Evolutionary conservation across 2,329 filamentous ascomycete genomes (phyloP).

Genomic region (Tothia fuscella): DNA sequence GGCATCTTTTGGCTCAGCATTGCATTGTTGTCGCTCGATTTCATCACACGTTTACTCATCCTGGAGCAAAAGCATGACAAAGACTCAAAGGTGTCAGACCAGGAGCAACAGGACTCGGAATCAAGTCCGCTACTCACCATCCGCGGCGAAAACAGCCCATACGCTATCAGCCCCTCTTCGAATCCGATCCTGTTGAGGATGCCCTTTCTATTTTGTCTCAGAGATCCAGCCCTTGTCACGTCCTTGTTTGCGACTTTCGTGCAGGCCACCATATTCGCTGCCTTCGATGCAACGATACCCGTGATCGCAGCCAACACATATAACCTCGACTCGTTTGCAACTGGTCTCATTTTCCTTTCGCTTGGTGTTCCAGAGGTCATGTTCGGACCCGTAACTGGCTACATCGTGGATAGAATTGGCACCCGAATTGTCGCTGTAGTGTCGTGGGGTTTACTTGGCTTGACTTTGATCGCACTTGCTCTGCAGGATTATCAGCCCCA

Average conservation of each 20-base stretch:
- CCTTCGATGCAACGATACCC: constrained; percentile 38
- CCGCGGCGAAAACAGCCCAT: constrained; percentile 15
- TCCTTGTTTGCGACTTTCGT: constrained; percentile 28
- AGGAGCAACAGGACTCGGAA: constrained; percentile 16
- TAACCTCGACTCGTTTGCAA: constrained; percentile 30
- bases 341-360: constrained; percentile 35
- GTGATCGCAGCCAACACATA: constrained; percentile 32
- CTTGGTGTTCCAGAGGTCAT: constrained; percentile 33
- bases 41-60: constrained; percentile 46
- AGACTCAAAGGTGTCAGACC: too few relatives aligned
- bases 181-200: constrained; percentile 28
- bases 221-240: constrained; percentile 21
- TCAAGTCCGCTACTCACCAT: constrained; percentile 17
- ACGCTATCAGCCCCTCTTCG: constrained; percentile 32
- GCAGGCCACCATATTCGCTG: constrained; percentile 30
- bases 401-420: constrained; percentile 35
- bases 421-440: constrained; percentile 31
- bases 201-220: constrained; percentile 36
- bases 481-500: constrained; percentile 20
- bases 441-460: constrained; percentile 32
- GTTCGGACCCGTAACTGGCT: constrained; percentile 35
- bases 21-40: constrained; percentile 43
- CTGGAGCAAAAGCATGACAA: constrained; percentile 56
- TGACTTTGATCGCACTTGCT: constrained; percentile 30
- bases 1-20: constrained; percentile 48